phyloP scores from a whole-genome alignment of 192 early-diverging fungal genomes.

The Rhizophagus prolifer region DNA sequence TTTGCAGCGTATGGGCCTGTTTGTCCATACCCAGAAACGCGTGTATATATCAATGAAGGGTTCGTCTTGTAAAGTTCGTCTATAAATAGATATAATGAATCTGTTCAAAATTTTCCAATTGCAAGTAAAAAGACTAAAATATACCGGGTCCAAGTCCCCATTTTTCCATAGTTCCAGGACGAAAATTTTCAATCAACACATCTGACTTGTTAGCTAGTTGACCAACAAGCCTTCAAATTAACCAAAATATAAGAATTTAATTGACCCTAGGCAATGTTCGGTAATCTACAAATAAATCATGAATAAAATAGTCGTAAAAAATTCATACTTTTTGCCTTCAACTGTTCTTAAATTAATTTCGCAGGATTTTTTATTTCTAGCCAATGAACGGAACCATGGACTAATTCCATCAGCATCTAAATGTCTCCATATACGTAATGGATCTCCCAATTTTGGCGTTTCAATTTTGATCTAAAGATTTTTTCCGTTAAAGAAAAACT shows the following conservation, averaged over 20 bases:
- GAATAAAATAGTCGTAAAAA: too few species aligned
- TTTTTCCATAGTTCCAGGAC: conserved; percentile 55
- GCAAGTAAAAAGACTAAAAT: not conserved
- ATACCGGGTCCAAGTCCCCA: conserved; percentile 54
- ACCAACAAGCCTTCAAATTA: not conserved
- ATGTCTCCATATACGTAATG: conserved; percentile 46
- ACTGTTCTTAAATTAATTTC: conserved; percentile 43
- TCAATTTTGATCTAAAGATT: conserved; percentile 46
- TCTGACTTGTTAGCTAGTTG: conserved; percentile 36
- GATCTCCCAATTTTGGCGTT: conserved; percentile 46
- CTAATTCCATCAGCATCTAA: conserved; percentile 46
- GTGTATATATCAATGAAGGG: conserved; percentile 46
- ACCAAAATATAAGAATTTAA: not conserved
- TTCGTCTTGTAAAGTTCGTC: conserved; percentile 45
- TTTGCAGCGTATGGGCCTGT: conserved; percentile 47
- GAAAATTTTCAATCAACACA: conserved; percentile 55
- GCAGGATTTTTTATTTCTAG: conserved; percentile 50
- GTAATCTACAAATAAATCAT: too few species aligned
- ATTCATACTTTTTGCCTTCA: conserved; percentile 43
- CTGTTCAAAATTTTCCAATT: not conserved
- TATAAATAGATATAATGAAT: conserved; percentile 5
- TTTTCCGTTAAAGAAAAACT: not conserved
- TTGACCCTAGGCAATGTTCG: too few species aligned
- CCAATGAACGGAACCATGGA: conserved; percentile 49
- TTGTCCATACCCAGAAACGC: conserved; percentile 54